phyloP scores from a whole-genome alignment of 1,139 yeast genomes.

The Yamadazyma buinensis region DNA sequence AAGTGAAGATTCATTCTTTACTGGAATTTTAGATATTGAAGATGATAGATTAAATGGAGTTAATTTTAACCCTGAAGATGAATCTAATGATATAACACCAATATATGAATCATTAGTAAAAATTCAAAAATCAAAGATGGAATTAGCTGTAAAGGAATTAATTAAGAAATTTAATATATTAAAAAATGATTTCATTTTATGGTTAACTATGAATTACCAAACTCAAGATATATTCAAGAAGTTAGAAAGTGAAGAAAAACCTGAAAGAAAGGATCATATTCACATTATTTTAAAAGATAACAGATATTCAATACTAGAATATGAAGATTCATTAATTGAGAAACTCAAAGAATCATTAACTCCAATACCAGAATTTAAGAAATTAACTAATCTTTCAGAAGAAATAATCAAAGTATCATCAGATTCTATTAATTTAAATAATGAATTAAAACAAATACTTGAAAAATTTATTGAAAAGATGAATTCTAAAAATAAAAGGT shows the following conservation, averaged over 20 bases:
- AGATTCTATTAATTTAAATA: neutral
- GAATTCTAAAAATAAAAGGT: constrained; percentile 3
- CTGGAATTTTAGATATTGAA: constrained; percentile 15
- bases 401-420: neutral
- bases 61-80: constrained; percentile 16
- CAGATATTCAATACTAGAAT: neutral
- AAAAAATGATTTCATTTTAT: constrained; percentile 6
- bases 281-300: neutral
- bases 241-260: constrained; percentile 1
- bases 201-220: constrained; percentile 12
- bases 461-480: constrained; percentile 4
- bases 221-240: constrained; percentile 9
- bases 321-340: neutral
- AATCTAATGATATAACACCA: constrained; percentile 18
- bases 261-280: neutral
- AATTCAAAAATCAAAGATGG: constrained; percentile 19
- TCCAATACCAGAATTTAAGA: constrained; percentile 1
- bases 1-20: constrained; percentile 19
- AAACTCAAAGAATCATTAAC: neutral
- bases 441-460: neutral
- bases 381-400: neutral
- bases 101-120: constrained; percentile 25
- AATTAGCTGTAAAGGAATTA: constrained; percentile 8
- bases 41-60: constrained; percentile 25
- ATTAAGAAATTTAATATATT: constrained; percentile 1